Conservation (phyloP, 78 protist species). For the Goniomonas avonlea region DNA sequence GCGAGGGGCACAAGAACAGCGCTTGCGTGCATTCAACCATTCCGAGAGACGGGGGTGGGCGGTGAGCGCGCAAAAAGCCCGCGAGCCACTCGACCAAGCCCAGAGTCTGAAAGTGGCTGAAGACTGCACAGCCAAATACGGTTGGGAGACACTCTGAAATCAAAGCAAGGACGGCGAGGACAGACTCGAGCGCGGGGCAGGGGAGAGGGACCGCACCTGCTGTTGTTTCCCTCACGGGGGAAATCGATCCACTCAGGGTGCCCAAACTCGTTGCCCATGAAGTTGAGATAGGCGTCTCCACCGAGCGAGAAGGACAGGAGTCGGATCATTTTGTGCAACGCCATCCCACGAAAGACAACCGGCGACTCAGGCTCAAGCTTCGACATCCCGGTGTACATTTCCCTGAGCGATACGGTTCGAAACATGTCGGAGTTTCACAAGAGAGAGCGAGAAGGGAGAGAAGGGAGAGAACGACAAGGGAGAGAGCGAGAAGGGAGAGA, state of each 20-base stretch:
- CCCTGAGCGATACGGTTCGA: no score
- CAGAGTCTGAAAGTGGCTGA: neutral
- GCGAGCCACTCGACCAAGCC: no score
- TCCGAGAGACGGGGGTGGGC: neutral
- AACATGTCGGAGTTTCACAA: no score
- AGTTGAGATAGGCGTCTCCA: conserved; percentile 87
- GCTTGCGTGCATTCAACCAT: no score
- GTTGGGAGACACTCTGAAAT: neutral
- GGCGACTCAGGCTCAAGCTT: conserved; percentile 25
- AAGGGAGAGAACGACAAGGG: no score
- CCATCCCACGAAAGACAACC: conserved; percentile 79
- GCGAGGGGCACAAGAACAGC: no score
- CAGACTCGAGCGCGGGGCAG: neutral
- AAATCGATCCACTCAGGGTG: conserved; percentile 99
- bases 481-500: no score
- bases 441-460: no score
- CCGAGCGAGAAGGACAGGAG: conserved; percentile 76
- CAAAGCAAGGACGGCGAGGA: neutral
- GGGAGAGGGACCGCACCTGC: neutral
- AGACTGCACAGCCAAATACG: neutral
- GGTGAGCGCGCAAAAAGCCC: neutral
- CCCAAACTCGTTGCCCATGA: conserved; percentile 97
- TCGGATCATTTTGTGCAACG: conserved; percentile 64
- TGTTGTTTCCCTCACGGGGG: conserved; percentile 83
- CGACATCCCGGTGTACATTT: conserved; percentile 60